Evolutionary conservation across 2,329 filamentous ascomycete genomes (phyloP).

Genomic region (Aaosphaeria pasadenensis): DNA sequence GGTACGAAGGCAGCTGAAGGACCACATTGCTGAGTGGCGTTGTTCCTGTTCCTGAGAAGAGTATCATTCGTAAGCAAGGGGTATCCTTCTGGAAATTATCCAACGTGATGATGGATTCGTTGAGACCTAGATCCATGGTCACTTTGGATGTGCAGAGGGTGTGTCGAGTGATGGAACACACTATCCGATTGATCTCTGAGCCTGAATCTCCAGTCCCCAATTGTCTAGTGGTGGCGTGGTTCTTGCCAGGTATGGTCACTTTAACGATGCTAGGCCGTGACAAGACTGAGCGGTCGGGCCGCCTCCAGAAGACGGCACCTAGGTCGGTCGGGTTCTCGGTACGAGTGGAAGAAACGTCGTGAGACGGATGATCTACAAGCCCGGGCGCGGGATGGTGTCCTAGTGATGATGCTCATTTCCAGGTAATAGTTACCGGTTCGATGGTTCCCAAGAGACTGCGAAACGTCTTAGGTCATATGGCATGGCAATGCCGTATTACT

Average conservation of each 20-base stretch:
- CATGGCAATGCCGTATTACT: not conserved
- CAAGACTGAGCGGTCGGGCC: conserved; percentile 14
- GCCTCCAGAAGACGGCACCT: conserved; percentile 7
- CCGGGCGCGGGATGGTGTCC: conserved; percentile 14
- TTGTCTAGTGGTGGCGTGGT: not conserved
- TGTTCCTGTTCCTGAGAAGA: too few species aligned
- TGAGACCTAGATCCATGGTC: too few species aligned
- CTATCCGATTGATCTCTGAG: not conserved
- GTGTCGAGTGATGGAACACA: too few species aligned
- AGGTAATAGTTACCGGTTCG: conserved; percentile 7
- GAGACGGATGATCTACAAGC: conserved; percentile 27
- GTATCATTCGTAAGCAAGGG: too few species aligned
- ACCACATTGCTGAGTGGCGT: too few species aligned
- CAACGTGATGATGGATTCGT: too few species aligned
- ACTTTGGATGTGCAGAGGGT: too few species aligned
- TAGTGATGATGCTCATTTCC: conserved; percentile 16
- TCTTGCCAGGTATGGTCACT: not conserved
- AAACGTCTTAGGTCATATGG: conserved; percentile 3
- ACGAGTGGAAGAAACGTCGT: conserved; percentile 1
- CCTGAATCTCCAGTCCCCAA: not conserved
- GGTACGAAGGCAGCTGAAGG: too few species aligned
- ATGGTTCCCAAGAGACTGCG: conserved; percentile 2
- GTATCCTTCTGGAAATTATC: too few species aligned
- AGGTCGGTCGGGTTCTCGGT: not conserved
- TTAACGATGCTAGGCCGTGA: not conserved